Evolutionary conservation across 192 early-diverging fungal species (phyloP).

Genomic region (Phycomyces blakesleeanus): DNA sequence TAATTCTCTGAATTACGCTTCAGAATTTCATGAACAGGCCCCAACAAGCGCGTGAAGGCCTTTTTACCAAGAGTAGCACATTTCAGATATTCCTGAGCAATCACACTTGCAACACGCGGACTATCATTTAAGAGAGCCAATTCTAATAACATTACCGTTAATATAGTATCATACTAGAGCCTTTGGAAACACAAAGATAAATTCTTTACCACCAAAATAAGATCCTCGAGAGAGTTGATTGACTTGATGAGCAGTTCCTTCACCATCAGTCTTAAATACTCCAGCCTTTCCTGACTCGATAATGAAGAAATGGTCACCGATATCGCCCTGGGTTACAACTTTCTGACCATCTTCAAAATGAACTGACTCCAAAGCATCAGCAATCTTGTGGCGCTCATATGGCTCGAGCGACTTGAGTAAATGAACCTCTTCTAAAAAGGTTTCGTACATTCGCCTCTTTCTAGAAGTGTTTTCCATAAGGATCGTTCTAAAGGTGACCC

Average conservation of each 20-base stretch:
- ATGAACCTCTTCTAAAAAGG: conserved; percentile 90
- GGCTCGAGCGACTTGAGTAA: conserved; percentile 85
- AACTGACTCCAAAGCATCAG: conserved; percentile 94
- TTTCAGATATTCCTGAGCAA: conserved; percentile 85
- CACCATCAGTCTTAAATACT: conserved; percentile 75
- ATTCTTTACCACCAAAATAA: conserved; percentile 90
- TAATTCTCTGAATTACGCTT: conserved; percentile 94
- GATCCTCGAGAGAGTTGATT: conserved; percentile 75
- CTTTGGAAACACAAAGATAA: too few relatives aligned
- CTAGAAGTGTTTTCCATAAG: conserved; percentile 97
- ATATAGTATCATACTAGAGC: not conserved
- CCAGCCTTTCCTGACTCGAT: conserved; percentile 89
- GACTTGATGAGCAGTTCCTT: conserved; percentile 75
- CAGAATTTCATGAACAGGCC: conserved; percentile 93
- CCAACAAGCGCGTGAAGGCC: conserved; percentile 91
- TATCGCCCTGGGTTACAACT: conserved; percentile 90
- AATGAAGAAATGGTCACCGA: conserved; percentile 91
- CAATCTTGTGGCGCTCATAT: conserved; percentile 98
- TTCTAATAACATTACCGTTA: conserved; percentile 49
- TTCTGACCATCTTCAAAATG: conserved; percentile 78
- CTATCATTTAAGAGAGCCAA: conserved; percentile 93
- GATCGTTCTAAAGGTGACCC: conserved; percentile 94
- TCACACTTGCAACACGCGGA: conserved; percentile 87
- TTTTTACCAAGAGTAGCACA: conserved; percentile 94
- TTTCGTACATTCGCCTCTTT: conserved; percentile 95